Base-by-base conservation (phyloP, 306 rosid species). In the Carpinus viminea region DNA sequence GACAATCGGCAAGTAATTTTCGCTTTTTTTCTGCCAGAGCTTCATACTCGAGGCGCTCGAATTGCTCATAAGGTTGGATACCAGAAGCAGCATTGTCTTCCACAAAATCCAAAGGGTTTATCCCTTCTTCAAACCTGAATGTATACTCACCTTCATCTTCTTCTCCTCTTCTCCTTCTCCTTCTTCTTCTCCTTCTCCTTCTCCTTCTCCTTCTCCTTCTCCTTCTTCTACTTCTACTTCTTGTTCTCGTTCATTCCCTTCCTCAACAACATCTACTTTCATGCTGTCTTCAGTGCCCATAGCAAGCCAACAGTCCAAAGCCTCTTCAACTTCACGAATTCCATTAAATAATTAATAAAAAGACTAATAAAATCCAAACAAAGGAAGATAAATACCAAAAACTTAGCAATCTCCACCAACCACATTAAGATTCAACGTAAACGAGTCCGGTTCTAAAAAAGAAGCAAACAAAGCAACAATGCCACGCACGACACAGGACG, bases 21-120 rank as follows among this genome's bases (percentile, higher is more conserved):
- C 97, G 82, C 73, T 94, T 94, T 78, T 80, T 88, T 72, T 81
- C 82, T 8, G 96, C 92, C 1, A 86, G 92, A 70, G 94, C 97
- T 85, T 90, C 87, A 61, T 88, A 77, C 80, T 91, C 97, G 13
- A 82, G 91, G 51, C 89, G 93, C 80, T 86, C 83, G 54, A 89
- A 87, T 75, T 81, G 88, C 85, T 85, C 87, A 76, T 87, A 90
- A 56, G 86, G 66, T 73, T 82, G 91, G 68, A 86, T 81, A 43
- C 83, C 78, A 24, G 87, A 86, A 65, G 82, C 86, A 41, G 83
- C 86, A 46, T 79, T 74, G 54, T 87, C 87, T 77, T 80, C 86
- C 38, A 94, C 74, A 28, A 92, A 86, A 62, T 88, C 96, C 82
- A 90, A 80, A 31, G 94, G 94, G 72, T 89, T 87, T 50, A 81